Evolutionary conservation across 192 early-diverging fungal genomes (phyloP).

Genomic region (Pecoramyces ruminantium): DNA sequence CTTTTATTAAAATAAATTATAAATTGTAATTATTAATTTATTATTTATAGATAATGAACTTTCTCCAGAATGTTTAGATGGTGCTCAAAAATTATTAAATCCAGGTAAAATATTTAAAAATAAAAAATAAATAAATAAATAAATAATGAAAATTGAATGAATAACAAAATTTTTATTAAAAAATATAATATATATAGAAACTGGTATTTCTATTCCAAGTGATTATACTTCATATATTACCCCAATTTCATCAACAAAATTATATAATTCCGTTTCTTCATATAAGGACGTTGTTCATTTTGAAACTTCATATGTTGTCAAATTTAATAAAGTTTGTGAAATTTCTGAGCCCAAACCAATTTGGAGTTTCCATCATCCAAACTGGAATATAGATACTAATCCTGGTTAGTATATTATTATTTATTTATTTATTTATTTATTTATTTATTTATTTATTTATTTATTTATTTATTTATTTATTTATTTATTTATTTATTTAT

Average conservation of each 20-base stretch:
- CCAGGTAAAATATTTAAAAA: conserved; percentile 12
- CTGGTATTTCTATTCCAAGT: conserved; percentile 82
- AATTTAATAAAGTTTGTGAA: conserved; percentile 42
- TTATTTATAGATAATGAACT: conserved; percentile 78
- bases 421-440: no score
- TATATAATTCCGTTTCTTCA: conserved; percentile 54
- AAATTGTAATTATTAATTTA: no score
- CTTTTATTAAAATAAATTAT: no score
- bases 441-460: no score
- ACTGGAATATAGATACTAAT: conserved; percentile 13
- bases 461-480: no score
- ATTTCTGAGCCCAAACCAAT: conserved; percentile 37
- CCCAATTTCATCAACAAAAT: conserved; percentile 71
- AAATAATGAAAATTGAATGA: no score
- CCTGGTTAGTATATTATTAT: no score
- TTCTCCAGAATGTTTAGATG: conserved; percentile 95
- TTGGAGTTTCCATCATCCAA: conserved; percentile 77
- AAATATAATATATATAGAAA: conserved; percentile 9
- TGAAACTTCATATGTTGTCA: conserved; percentile 97
- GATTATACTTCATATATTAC: conserved; percentile 69
- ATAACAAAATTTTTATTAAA: background rate
- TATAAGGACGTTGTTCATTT: conserved; percentile 47
- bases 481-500: no score
- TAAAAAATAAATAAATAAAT: no score
- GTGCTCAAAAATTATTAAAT: conserved; percentile 65